Conservation (phyloP, 116 monocot genomes). For the Trichopus zeylanicus region DNA sequence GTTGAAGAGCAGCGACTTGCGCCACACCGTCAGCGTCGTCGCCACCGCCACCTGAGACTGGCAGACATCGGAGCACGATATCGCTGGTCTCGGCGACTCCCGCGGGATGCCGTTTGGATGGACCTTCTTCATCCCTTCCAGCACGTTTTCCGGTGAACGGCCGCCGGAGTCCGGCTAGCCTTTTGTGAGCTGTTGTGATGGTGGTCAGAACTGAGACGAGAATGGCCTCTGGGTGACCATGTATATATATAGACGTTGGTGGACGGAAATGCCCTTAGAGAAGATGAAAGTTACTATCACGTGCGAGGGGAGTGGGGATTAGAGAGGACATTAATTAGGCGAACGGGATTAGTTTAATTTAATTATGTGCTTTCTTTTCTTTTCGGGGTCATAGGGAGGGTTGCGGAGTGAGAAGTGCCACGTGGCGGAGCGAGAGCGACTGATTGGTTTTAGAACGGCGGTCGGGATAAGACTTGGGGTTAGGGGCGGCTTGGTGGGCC, state of each 20-base stretch:
- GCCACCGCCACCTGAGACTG: background rate
- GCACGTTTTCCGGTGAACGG: background rate
- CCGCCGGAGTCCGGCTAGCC: background rate
- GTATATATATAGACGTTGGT: background rate
- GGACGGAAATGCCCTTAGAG: background rate
- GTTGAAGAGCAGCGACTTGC: constrained; percentile 46
- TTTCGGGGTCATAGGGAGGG: background rate
- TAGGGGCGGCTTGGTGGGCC: no score
- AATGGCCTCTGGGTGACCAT: background rate
- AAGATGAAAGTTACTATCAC: background rate
- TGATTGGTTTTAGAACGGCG: no score
- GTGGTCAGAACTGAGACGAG: no score
- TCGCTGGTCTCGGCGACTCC: background rate
- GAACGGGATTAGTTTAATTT: no score
- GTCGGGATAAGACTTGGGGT: no score
- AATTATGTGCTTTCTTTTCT: background rate
- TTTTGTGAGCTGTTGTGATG: background rate
- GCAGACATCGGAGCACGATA: no score
- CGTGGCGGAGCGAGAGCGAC: background rate
- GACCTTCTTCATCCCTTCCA: constrained; percentile 2
- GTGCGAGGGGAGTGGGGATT: background rate
- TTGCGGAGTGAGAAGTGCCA: background rate
- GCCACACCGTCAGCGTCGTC: constrained; percentile 31
- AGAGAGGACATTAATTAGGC: no score
- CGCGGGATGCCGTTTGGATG: background rate